phyloP scores from a whole-genome alignment of 768 basidiomycete species.

The Suillus paluster region DNA sequence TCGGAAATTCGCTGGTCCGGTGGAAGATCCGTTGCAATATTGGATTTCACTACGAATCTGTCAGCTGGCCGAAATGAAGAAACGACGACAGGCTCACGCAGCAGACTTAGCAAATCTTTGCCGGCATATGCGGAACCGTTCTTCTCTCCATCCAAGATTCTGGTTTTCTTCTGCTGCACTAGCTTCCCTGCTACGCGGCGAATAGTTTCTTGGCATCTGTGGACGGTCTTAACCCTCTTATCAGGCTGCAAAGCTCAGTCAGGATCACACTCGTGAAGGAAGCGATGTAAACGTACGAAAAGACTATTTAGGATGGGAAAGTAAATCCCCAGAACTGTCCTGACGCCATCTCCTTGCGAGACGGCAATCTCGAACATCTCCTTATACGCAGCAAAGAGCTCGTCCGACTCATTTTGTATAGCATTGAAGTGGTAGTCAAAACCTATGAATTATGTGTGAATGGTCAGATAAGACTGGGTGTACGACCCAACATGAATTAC shows the following conservation, averaged over 20 bases:
- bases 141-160: conserved; percentile 63
- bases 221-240: conserved; percentile 49
- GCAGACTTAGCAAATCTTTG: conserved; percentile 76
- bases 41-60: conserved; percentile 72
- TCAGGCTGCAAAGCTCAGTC: conserved; percentile 50
- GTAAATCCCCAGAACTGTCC: conserved; percentile 58
- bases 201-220: conserved; percentile 65
- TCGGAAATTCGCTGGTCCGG: conserved; percentile 80
- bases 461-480: not conserved
- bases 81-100: conserved; percentile 56
- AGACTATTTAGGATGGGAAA: conserved; percentile 56
- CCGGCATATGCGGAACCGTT: conserved; percentile 56
- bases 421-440: conserved; percentile 90
- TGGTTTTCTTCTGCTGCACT: conserved; percentile 78
- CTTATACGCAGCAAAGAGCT: conserved; percentile 78
- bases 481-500: conserved; percentile 40
- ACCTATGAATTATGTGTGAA: conserved; percentile 43
- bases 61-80: conserved; percentile 14
- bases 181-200: conserved; percentile 72
- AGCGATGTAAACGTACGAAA: conserved; percentile 50
- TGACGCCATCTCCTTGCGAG: conserved; percentile 52
- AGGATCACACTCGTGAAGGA: not conserved
- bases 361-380: conserved; percentile 83
- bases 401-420: conserved; percentile 77
- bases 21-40: conserved; percentile 70